Conservation (phyloP, 2,329 filamentous ascomycete genomes). For the Aspergillus melleus region DNA sequence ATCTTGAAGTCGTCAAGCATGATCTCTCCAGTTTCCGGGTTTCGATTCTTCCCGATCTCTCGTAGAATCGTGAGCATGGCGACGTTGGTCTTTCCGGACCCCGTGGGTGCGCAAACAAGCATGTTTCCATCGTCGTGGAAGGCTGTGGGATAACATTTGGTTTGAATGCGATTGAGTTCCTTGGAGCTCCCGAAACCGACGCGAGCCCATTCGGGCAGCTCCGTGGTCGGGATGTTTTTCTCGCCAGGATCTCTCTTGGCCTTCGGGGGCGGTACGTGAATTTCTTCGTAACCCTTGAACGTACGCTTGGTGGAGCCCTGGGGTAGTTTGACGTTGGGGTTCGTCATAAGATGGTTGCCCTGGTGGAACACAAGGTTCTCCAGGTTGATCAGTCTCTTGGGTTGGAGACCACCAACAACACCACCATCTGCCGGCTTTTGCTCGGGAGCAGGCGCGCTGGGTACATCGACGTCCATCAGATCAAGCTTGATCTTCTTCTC, state of each 20-base stretch:
- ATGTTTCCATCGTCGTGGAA: constrained; percentile 96
- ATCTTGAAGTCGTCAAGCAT: constrained; percentile 98
- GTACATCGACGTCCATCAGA: constrained; percentile 82
- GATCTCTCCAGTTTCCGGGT: constrained; percentile 86
- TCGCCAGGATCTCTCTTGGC: constrained; percentile 79
- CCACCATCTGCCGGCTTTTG: constrained; percentile 64
- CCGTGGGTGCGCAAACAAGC: constrained; percentile 95
- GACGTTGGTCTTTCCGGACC: constrained; percentile 97
- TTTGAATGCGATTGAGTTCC: constrained; percentile 92
- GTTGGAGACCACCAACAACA: constrained; percentile 79
- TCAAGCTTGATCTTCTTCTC: constrained; percentile 82
- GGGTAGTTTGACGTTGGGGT: constrained; percentile 88
- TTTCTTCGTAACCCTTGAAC: constrained; percentile 98
- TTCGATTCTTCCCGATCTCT: constrained; percentile 92
- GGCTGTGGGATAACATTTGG: constrained; percentile 85
- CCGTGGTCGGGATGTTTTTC: constrained; percentile 76
- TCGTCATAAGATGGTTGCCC: constrained; percentile 99
- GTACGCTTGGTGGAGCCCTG: constrained; percentile 93
- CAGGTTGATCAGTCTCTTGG: constrained; percentile 83
- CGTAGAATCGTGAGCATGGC: constrained; percentile 95
- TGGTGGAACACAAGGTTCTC: constrained; percentile 97
- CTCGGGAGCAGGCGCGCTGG: constrained; percentile 54
- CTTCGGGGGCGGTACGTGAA: constrained; percentile 93
- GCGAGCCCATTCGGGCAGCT: constrained; percentile 90
- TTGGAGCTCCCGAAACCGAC: constrained; percentile 81